Percentiles rank a stretch among this genome's conserved stretches.
Evolutionary conservation across 108 stramenopile genomes (phyloP).

Genomic region (Nitzschia sp.): DNA sequence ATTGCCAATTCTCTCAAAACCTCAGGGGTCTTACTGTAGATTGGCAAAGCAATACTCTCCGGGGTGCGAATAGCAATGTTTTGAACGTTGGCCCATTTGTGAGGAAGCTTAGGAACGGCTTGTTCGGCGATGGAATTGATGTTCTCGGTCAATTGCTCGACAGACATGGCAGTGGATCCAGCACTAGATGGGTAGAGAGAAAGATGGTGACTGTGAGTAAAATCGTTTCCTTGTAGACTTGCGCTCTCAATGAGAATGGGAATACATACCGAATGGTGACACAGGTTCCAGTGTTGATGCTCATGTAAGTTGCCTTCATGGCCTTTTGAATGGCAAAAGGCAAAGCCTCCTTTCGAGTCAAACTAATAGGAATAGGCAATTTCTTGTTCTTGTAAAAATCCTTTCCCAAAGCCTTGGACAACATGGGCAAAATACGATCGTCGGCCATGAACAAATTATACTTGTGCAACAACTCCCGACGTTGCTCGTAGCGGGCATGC

Average conservation of each 20-base stretch:
- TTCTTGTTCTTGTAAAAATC: conserved; percentile 88
- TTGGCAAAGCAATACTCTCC: conserved; percentile 70
- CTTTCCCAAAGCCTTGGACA: conserved; percentile 86
- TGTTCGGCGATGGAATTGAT: conserved; percentile 53
- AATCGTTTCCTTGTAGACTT: background rate
- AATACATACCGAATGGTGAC: conserved; percentile 59
- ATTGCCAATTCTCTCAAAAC: conserved; percentile 59
- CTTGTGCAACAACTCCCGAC: conserved; percentile 63
- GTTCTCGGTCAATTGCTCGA: conserved; percentile 70
- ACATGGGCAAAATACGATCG: conserved; percentile 94
- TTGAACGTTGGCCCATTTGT: conserved; percentile 87
- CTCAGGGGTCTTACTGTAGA: conserved; percentile 81
- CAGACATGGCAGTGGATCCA: conserved; percentile 78
- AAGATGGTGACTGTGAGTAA: background rate
- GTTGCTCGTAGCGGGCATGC: conserved; percentile 74
- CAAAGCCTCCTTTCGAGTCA: conserved; percentile 72
- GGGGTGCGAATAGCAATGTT: conserved; percentile 82
- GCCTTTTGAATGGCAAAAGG: conserved; percentile 60
- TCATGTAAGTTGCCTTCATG: conserved; percentile 76
- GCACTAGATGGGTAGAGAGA: conserved; percentile 37
- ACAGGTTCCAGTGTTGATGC: conserved; percentile 74
- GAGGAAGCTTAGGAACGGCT: conserved; percentile 70
- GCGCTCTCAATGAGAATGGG: background rate
- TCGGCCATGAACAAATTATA: conserved; percentile 92
- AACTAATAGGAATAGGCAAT: conserved; percentile 79